A percentile compares a stretch with the other conserved stretches of the same genome.
These are phyloP conservation scores for Lippia alba DNA, from an alignment of 305 asterid genomes.

Conservation along the genomic window DNA sequence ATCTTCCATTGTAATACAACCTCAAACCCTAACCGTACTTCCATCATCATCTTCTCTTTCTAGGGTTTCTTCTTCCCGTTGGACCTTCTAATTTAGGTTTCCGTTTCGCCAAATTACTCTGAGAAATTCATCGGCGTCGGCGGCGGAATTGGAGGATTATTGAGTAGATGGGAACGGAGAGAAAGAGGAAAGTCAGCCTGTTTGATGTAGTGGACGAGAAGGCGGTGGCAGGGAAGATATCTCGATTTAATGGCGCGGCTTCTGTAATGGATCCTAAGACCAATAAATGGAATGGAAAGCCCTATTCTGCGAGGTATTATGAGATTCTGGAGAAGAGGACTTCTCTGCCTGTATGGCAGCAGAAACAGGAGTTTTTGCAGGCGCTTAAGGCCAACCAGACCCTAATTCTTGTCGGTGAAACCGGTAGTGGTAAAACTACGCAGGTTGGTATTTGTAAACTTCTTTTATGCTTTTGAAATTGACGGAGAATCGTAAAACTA, in stretches of 20 bases:
- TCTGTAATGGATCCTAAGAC: slow-evolving; percentile 41
- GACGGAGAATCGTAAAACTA: background rate
- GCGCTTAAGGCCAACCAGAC: slow-evolving; percentile 69
- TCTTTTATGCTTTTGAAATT: background rate
- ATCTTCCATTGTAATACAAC: slow-evolving; percentile 7
- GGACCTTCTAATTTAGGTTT: background rate
- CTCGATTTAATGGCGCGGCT: slow-evolving; percentile 59
- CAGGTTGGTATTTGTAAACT: slow-evolving; percentile 61
- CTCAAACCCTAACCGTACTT: slow-evolving; percentile 38
- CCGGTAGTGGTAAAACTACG: slow-evolving; percentile 98
- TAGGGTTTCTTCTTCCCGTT: slow-evolving; percentile 33
- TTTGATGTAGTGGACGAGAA: slow-evolving; percentile 93
- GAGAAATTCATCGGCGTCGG: slow-evolving; percentile 9
- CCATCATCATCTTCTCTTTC: slow-evolving; percentile 5
- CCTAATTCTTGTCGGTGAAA: slow-evolving; percentile 92
- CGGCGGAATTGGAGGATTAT: slow-evolving; percentile 9
- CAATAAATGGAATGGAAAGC: slow-evolving; percentile 78
- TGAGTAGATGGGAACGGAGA: slow-evolving; percentile 85
- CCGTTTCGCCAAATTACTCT: background rate
- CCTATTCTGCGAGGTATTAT: slow-evolving; percentile 74
- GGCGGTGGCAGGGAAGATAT: slow-evolving; percentile 53
- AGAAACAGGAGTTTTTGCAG: slow-evolving; percentile 86
- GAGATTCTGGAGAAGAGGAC: slow-evolving; percentile 90
- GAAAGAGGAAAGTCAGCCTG: slow-evolving; percentile 94
- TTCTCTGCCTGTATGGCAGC: slow-evolving; percentile 97